phyloP scores from a whole-genome alignment of 169 alveolate genomes.

The Eimeria praecox region DNA sequence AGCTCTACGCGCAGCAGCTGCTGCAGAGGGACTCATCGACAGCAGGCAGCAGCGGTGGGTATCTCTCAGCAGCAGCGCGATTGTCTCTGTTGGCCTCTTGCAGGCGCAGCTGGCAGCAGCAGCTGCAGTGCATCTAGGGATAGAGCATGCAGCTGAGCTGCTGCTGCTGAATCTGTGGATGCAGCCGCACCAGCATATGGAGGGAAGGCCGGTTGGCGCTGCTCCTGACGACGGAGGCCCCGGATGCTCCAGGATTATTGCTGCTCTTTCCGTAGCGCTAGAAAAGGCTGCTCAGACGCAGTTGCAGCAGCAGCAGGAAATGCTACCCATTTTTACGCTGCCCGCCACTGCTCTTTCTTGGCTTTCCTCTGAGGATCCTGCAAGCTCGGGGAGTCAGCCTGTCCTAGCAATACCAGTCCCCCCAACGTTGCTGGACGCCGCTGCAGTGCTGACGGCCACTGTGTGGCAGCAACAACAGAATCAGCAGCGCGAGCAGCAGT shows the following conservation, averaged over 20 bases:
- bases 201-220: not conserved
- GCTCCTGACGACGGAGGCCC: not conserved
- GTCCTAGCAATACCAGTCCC: constrained; percentile 16
- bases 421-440: constrained; percentile 58
- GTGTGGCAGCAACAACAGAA: constrained; percentile 61
- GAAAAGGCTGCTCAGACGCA: constrained; percentile 34
- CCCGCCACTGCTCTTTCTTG: not conserved
- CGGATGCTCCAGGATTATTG: not conserved
- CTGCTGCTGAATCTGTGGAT: constrained; percentile 20
- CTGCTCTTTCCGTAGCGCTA: not conserved
- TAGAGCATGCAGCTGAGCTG: constrained; percentile 46
- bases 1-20: constrained; percentile 61
- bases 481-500: constrained; percentile 12
- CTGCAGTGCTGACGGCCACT: constrained; percentile 45
- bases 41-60: constrained; percentile 61
- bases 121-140: constrained; percentile 31
- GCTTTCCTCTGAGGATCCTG: not conserved
- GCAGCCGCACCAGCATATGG: not conserved
- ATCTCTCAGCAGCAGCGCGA: constrained; percentile 48
- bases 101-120: constrained; percentile 66
- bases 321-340: constrained; percentile 10
- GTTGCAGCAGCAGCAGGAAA: constrained; percentile 40
- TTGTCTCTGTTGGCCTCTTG: constrained; percentile 32
- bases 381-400: not conserved
- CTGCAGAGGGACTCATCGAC: constrained; percentile 45